A percentile compares a stretch with the other conserved stretches of the same genome.
Conservation (phyloP, 2,329 filamentous ascomycete species). For the Ophioceras dolichostomum region DNA sequence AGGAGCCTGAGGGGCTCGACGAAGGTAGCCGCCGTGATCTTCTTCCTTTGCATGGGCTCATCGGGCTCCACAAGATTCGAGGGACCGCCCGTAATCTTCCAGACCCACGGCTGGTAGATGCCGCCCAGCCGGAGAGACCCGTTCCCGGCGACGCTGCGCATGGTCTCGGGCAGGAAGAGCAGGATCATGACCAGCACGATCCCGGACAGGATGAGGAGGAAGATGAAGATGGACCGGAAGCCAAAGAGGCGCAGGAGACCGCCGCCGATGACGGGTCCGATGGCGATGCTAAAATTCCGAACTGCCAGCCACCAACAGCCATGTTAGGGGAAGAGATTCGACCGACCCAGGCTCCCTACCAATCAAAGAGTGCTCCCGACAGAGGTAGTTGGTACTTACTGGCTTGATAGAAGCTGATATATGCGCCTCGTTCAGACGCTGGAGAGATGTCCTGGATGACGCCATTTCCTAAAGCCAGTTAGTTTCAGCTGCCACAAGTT, state of each 20-base stretch:
- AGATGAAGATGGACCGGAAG: constrained; percentile 5
- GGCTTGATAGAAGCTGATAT: constrained; percentile 19
- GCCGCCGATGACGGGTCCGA: constrained; percentile 21
- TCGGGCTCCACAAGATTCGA: constrained; percentile 7
- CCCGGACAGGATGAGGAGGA: neutral
- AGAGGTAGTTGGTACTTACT: constrained; percentile 10
- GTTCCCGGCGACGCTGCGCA: constrained; percentile 4
- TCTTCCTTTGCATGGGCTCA: constrained; percentile 4
- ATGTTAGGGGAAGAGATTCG: neutral
- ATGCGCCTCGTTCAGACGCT: constrained; percentile 14
- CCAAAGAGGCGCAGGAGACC: constrained; percentile 7
- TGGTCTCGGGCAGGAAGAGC: constrained; percentile 3
- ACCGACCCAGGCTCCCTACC: neutral
- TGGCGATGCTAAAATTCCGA: constrained; percentile 14
- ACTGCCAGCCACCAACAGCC: too few relatives aligned
- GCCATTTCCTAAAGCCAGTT: constrained; percentile 16
- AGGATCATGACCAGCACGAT: constrained; percentile 2
- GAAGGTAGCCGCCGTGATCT: constrained; percentile 17
- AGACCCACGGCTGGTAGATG: constrained; percentile 3
- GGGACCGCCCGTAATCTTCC: constrained; percentile 1
- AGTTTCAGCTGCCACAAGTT: too few relatives aligned
- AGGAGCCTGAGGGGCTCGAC: constrained; percentile 24
- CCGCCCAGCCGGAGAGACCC: constrained; percentile 2
- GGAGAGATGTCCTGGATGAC: constrained; percentile 20
- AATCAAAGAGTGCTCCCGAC: too few relatives aligned